Evolutionary conservation across 306 rosid species (phyloP).

Genomic region (Trifolium subterraneum): DNA sequence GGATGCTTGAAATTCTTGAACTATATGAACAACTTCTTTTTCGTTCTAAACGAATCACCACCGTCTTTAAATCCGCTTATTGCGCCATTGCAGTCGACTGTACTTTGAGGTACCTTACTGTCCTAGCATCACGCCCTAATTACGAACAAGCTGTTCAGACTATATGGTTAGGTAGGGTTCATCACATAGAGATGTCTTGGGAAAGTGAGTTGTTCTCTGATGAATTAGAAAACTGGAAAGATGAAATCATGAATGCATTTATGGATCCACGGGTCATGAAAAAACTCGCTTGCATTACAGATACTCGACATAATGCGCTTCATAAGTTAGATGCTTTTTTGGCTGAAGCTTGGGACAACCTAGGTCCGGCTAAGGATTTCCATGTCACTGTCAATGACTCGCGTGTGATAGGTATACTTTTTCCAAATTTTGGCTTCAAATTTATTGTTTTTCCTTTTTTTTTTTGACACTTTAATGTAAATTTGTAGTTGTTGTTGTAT

Average conservation of each 20-base stretch:
- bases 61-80: constrained; percentile 57
- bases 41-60: not conserved
- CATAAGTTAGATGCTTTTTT: constrained; percentile 37
- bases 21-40: constrained; percentile 44
- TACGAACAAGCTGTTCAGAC: constrained; percentile 49
- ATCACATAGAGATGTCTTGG: not conserved
- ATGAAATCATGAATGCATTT: constrained; percentile 51
- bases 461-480: no score
- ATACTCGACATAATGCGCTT: constrained; percentile 52
- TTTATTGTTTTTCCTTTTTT: no score
- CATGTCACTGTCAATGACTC: not conserved
- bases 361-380: constrained; percentile 46
- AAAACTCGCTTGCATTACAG: constrained; percentile 32
- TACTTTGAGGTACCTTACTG: constrained; percentile 54
- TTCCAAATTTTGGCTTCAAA: not conserved
- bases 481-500: not conserved
- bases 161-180: constrained; percentile 62
- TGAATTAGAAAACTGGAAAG: constrained; percentile 49
- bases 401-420: not conserved
- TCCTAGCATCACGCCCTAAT: not conserved
- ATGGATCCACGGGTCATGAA: constrained; percentile 22
- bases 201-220: constrained; percentile 1
- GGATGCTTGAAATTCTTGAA: constrained; percentile 42
- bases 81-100: constrained; percentile 65
- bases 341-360: constrained; percentile 43